Base-by-base conservation (phyloP, 345 rosid genomes). In the Excoecaria agallocha region DNA sequence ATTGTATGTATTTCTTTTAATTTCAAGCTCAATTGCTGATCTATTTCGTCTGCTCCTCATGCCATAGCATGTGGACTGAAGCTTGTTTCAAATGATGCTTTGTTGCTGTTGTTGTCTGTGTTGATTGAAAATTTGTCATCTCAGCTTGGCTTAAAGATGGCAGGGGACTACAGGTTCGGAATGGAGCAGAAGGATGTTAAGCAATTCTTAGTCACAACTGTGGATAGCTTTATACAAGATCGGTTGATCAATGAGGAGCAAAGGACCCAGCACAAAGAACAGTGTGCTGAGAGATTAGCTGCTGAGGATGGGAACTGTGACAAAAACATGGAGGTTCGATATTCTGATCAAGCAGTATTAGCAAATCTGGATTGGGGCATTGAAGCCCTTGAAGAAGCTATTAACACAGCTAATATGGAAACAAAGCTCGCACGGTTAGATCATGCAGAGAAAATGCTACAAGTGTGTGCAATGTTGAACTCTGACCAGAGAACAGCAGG, bases 361-460 rank as follows among this genome's bases (percentile, higher is more conserved):
- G 91, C 91, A 15, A 88, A 86, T 70, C 60, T 88, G 43, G 89
- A 88, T 35, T 90, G 91, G 91, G 94, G 91, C 22, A 90, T 88
- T 37, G 94, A 90, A 68, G 89, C 87, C 15, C 87, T 88, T 35
- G 94, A 90, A 79, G 91, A 90, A 83, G 89, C 91, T 66, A 86
- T 90, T 55, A 17, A 69, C 77, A 90, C 91, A 8, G 82, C 87
- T 19, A 88, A 86, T 65, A 77, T 76, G 62, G 94, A 85, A 76
- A 86, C 94, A 11, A 90, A 86, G 77, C 74, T 84, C 66, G 89
- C 89, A 3, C 74, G 91, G 41, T 64, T 88, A 61, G 88, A 85
- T 73, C 64, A 90, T 66, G 88, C 91, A 0, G 94, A 88, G 82
- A 88, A 89, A 84, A 88, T 88, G 91, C 80, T 88, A 54, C 88